Base-by-base conservation (phyloP, 345 rosid species). In the Linum lewisii region DNA sequence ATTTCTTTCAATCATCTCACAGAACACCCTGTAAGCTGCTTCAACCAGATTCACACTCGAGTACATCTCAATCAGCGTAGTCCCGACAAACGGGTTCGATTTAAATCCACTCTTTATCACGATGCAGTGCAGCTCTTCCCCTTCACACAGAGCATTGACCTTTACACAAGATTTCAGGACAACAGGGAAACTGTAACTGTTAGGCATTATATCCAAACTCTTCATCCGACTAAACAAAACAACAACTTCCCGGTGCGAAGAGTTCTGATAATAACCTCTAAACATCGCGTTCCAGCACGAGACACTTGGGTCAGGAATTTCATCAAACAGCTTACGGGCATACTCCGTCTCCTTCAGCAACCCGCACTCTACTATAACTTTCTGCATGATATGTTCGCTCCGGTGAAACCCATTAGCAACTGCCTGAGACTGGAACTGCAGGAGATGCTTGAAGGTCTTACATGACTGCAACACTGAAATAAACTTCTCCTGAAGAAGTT, bases 281-380 rank as follows among this genome's bases (percentile, higher is more conserved):
- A 88, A 65, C 84, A 84, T 68, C 6, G 87, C 83, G 29, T 92
- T 92, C 87, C 86, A 83, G 24, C 65, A 65, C 1, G 81, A 62
- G 21, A 64, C 77, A 51, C 65, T 77, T 25, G 79, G 85, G 13
- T 70, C 61, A 55, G 78, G 62, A 64, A 82, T 83, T 83, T 63
- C 71, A 64, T 86, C 87, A 68, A 92, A 92, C 84, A 89, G 23
- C 26, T 78, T 75, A 72, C 66, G 86, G 54, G 97, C 97, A 61
- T 70, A 51, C 15, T 2, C 64, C 54, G 74, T 71, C 52, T 66
- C 65, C 69, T 72, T 70, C 62, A 70, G 22, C 2, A 54, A 53
- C 0, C 51, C 69, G 25, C 69, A 80, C 0, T 71, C n/a, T 0
- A 73, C 6, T 54, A 81, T 66, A 54, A 86, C 22, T 63, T 80